Evolutionary conservation across 1,139 yeast species (phyloP), one percentile per base, ranked within the genome.

Genomic region (Protomyces lactucae-debilis): DNA sequence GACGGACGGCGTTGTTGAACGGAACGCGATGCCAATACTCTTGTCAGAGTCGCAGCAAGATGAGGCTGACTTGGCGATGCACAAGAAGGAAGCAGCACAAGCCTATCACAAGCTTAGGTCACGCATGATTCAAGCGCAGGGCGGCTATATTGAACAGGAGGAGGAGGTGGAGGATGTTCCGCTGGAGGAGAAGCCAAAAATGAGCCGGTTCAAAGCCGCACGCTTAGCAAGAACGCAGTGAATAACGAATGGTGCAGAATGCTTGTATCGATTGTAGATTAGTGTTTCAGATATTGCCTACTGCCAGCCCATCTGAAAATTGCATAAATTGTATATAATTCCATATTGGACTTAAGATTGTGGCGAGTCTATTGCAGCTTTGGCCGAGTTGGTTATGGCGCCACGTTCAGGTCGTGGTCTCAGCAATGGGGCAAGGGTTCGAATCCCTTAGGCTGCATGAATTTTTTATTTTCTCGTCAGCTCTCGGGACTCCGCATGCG

Each of bases 171-270:
- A 51, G 39, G 45, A 43, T 10, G 59, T 55, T 18, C 59, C 59
- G 18, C 51, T 53, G 10, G 64, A 60, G 8, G 64, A 60, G 51
- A 57, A 60, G 14, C 43, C 32, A 36, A 45, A 43, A 16, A 48
- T 60, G 36, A 60, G 64, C 53, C 45, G 64, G 3, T 60, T 60
- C 59, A 60, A 54, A 32, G 64, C 64, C 6, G 64, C 64, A 8
- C 28, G 64, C 12, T 32, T 60, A 10, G 48, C 48, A 43, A 12
- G 48, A n/a, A 18, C 8, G 9, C 48, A 43, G 23, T 39, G 43
- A 39, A 4, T 16, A 39, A 39, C 3, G 32, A 28, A 6, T 4
- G 1, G 2, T 28, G 32, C 9, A 28, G 6, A 3, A 28, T 28
- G 32, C 28, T 25, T 6, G 8, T 28, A 28, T 28, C 8, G 2